Percentiles rank a stretch among this genome's conserved stretches.
Conservation (phyloP, 208 protist species). For the Crithidia bombi region DNA sequence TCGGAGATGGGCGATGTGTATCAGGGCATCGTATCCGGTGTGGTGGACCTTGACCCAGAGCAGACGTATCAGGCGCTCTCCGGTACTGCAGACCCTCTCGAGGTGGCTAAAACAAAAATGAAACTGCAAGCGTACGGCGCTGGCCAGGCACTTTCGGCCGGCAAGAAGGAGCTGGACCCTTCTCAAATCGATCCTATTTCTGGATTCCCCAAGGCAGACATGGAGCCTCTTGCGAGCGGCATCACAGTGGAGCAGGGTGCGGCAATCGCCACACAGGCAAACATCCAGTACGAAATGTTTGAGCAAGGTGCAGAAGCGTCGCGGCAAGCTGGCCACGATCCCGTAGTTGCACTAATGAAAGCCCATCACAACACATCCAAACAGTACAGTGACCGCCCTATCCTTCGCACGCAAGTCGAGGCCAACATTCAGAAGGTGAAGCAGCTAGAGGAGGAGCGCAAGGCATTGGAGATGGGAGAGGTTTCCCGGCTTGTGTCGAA, state of each 20-base stretch:
- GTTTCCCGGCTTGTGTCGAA: slow-evolving; percentile 1
- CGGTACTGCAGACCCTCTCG: slow-evolving; percentile 81
- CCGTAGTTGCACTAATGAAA: slow-evolving; percentile 64
- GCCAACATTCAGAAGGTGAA: slow-evolving; percentile 68
- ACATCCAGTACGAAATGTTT: slow-evolving; percentile 81
- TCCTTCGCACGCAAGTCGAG: slow-evolving; percentile 73
- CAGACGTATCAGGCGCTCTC: slow-evolving; percentile 88
- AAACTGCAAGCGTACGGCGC: slow-evolving; percentile 86
- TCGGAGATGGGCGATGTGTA: slow-evolving; percentile 84
- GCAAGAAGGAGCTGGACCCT: slow-evolving; percentile 37
- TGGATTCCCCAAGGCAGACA: slow-evolving; percentile 74
- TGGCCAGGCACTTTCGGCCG: slow-evolving; percentile 50
- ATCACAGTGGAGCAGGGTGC: slow-evolving; percentile 87
- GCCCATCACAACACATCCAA: slow-evolving; percentile 64
- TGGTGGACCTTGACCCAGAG: slow-evolving; percentile 85
- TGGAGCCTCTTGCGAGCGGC: slow-evolving; percentile 77
- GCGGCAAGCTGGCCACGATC: slow-evolving; percentile 59
- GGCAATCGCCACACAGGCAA: slow-evolving; percentile 71
- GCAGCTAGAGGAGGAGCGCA: slow-evolving; percentile 44
- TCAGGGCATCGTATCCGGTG: slow-evolving; percentile 74
- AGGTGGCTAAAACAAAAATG: slow-evolving; percentile 88
- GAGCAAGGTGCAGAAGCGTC: slow-evolving; percentile 75
- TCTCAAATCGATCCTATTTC: slow-evolving; percentile 73
- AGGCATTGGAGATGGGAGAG: slow-evolving; percentile 30
- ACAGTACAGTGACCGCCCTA: slow-evolving; percentile 62